Evolutionary conservation across 1,139 yeast species (phyloP).

Genomic region (Yamadazyma siamensis): DNA sequence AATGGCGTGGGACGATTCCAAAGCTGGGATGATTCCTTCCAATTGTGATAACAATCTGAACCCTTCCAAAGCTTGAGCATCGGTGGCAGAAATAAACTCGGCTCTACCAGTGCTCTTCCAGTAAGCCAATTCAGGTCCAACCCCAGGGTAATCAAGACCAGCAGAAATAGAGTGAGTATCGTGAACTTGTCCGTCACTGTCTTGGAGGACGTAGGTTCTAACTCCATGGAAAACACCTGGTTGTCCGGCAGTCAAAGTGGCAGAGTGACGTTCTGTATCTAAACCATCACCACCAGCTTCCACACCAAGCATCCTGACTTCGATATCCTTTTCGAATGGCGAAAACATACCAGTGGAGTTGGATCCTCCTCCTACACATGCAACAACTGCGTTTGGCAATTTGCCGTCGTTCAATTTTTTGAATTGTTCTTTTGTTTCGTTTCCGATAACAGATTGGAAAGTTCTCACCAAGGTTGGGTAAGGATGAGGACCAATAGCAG

Average conservation of each 20-base stretch:
- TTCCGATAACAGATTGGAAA: slow-evolving; percentile 95
- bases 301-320: slow-evolving; percentile 83
- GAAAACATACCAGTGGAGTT: slow-evolving; percentile 95
- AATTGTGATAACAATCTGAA: slow-evolving; percentile 84
- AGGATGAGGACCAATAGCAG: slow-evolving; percentile 99
- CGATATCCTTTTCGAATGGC: slow-evolving; percentile 79
- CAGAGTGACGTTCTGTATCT: slow-evolving; percentile 83
- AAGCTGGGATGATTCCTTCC: slow-evolving; percentile 98
- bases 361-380: slow-evolving; percentile 99
- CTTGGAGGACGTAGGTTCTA: slow-evolving; percentile 87
- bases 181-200: slow-evolving; percentile 89
- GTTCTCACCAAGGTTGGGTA: slow-evolving; percentile 97
- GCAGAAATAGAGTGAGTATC: slow-evolving; percentile 98
- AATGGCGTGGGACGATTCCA: slow-evolving; percentile 95
- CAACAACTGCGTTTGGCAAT: slow-evolving; percentile 90
- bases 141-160: slow-evolving; percentile 98
- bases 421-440: slow-evolving; percentile 91
- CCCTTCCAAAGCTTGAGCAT: slow-evolving; percentile 89
- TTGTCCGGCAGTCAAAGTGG: slow-evolving; percentile 86
- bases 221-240: slow-evolving; percentile 99
- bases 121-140: slow-evolving; percentile 94
- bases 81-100: slow-evolving; percentile 80
- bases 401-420: slow-evolving; percentile 71
- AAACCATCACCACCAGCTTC: slow-evolving; percentile 99
- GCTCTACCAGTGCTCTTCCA: slow-evolving; percentile 97